phyloP scores from a whole-genome alignment of 1,284 basidiomycete species.

The Irpex rosettiformis region DNA sequence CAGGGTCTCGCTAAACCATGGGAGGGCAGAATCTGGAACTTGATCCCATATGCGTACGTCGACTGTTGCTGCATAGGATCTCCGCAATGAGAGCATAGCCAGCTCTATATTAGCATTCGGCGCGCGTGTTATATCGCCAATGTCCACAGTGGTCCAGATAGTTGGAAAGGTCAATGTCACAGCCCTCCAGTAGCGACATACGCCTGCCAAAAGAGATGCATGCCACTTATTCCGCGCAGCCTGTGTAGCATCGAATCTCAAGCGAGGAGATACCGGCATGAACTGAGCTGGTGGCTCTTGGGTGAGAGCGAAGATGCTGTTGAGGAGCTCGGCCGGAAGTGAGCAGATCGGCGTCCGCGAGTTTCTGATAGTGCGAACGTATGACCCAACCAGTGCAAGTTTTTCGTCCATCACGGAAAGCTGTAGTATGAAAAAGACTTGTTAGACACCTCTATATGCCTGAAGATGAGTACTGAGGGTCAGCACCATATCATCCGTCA shows the following conservation, averaged over 20 bases:
- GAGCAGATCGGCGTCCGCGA: conserved; percentile 1
- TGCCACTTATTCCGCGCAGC: conserved; percentile 5
- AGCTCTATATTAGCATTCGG: conserved; percentile 2
- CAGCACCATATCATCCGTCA: conserved; percentile 6
- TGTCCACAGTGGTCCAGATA: conserved; percentile 11
- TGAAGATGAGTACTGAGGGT: neutral
- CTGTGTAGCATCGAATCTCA: neutral
- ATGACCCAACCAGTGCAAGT: conserved; percentile 4
- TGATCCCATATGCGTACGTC: conserved; percentile 6
- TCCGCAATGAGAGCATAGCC: conserved; percentile 9
- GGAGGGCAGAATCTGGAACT: neutral
- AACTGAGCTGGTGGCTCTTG: neutral
- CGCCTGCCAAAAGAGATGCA: conserved; percentile 8
- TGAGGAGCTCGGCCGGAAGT: conserved; percentile 10
- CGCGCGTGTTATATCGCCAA: neutral
- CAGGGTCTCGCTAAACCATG: conserved; percentile 11
- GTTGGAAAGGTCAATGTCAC: conserved; percentile 9
- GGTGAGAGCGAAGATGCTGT: conserved; percentile 8
- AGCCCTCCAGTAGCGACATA: conserved; percentile 14
- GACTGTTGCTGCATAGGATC: conserved; percentile 8
- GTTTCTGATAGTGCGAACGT: conserved; percentile 11
- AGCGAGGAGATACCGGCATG: neutral
- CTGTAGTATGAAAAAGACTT: conserved; percentile 1
- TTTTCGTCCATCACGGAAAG: conserved; percentile 4
- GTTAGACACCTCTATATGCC: neutral